A percentile compares a stretch with the other conserved stretches of the same genome.
Evolutionary conservation across 148 eudicot species (phyloP).

Genomic region (Rhododendron vialii): DNA sequence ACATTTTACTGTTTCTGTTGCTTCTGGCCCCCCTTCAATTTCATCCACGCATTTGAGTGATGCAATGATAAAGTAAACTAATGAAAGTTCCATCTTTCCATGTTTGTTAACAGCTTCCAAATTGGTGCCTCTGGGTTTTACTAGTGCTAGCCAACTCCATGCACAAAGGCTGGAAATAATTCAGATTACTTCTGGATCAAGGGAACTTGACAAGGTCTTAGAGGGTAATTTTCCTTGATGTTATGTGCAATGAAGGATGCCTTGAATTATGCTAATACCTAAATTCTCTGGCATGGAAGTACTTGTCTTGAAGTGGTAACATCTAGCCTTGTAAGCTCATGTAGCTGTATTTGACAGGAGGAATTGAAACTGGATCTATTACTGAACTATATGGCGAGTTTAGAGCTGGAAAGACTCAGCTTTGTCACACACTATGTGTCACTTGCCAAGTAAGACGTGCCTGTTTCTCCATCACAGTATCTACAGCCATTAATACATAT

Average conservation of each 20-base stretch:
- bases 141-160: constrained; percentile 91
- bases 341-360: constrained; percentile 45
- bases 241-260: neutral
- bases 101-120: constrained; percentile 68
- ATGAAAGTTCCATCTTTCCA: constrained; percentile 10
- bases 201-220: constrained; percentile 83
- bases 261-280: neutral
- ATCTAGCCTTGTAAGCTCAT: constrained; percentile 5
- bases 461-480: neutral
- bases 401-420: constrained; percentile 95
- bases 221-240: constrained; percentile 48
- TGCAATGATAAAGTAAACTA: neutral
- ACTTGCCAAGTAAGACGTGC: constrained; percentile 75
- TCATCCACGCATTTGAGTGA: neutral
- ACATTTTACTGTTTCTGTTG: constrained; percentile 10
- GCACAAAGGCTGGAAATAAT: constrained; percentile 90
- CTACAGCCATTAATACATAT: neutral
- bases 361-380: constrained; percentile 92
- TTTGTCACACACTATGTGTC: constrained; percentile 93
- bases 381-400: constrained; percentile 97
- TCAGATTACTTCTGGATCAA: constrained; percentile 87
- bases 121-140: constrained; percentile 90
- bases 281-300: neutral
- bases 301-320: constrained; percentile 4
- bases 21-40: neutral